Conservation (phyloP, 1,284 basidiomycete species). For the Naganishia cerealis region DNA sequence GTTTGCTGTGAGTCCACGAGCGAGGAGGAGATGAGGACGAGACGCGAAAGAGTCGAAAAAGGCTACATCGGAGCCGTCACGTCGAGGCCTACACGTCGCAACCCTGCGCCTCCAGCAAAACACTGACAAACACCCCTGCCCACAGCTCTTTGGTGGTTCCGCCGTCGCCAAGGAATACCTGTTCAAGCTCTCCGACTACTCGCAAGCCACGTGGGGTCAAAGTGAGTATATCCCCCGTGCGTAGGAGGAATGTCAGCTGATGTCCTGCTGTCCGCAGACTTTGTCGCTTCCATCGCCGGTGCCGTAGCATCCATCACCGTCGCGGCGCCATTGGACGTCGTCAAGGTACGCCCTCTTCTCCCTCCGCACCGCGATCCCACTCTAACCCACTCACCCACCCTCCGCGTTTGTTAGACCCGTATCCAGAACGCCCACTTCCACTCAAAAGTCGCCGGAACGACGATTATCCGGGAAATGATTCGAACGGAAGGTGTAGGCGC, state of each 20-base stretch:
- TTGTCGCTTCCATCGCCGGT: slow-evolving; percentile 88
- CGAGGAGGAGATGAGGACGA: background rate
- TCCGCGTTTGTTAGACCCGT: slow-evolving; percentile 64
- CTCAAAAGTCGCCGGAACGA: slow-evolving; percentile 76
- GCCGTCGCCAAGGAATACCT: slow-evolving; percentile 92
- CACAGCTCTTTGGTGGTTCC: slow-evolving; percentile 89
- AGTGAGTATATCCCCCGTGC: slow-evolving; percentile 54
- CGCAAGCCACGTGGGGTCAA: slow-evolving; percentile 88
- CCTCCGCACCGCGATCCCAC: background rate
- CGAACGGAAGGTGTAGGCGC: slow-evolving; percentile 78
- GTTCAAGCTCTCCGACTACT: slow-evolving; percentile 85
- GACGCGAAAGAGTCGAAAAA: background rate
- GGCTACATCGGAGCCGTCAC: background rate
- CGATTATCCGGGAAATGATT: slow-evolving; percentile 82
- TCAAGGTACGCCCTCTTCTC: slow-evolving; percentile 61
- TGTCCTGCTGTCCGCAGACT: slow-evolving; percentile 56
- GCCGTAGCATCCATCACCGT: slow-evolving; percentile 94
- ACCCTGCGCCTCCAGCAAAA: too few species aligned
- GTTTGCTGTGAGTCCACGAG: slow-evolving; percentile 72
- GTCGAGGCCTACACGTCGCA: too few species aligned
- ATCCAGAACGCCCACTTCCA: slow-evolving; percentile 99
- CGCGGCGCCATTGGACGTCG: slow-evolving; percentile 90
- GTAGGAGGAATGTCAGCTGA: slow-evolving; percentile 5
- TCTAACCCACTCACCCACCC: background rate
- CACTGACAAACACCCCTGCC: slow-evolving; percentile 1